A percentile compares a stretch with the other conserved stretches of the same genome.
Evolutionary conservation across 2,329 filamentous ascomycete genomes (phyloP).

Genomic region (Biscogniauxia marginata): DNA sequence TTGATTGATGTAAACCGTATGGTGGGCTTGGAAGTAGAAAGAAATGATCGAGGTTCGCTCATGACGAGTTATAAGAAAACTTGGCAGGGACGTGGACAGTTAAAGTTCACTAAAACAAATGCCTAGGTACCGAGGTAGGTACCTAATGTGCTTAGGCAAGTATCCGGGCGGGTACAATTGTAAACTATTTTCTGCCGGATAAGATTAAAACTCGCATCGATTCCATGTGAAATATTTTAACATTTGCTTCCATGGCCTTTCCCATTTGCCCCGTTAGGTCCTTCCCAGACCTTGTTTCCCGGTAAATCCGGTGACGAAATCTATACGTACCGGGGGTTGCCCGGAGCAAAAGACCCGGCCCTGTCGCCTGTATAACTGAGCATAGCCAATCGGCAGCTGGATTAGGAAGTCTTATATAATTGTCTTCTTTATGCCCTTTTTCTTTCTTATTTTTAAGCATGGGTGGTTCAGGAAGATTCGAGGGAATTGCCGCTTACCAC

Average conservation of each 20-base stretch:
- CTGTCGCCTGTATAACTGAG: not conserved
- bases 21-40: no score
- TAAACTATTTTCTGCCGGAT: no score
- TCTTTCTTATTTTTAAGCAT: not conserved
- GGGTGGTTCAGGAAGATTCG: not conserved
- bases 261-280: not conserved
- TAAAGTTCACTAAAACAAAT: not conserved
- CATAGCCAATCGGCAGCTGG: conserved; percentile 8
- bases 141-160: no score
- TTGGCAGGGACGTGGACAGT: conserved; percentile 15
- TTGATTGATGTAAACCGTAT: no score
- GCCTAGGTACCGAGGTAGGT: conserved; percentile 6
- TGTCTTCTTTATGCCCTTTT: conserved; percentile 12
- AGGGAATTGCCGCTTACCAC: not conserved
- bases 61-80: conserved; percentile 22
- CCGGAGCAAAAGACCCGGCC: conserved; percentile 16
- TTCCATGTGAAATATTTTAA: no score
- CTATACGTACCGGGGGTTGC: conserved; percentile 2
- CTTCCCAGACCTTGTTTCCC: not conserved
- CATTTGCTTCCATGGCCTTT: not conserved
- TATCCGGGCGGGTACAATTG: no score
- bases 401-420: not conserved
- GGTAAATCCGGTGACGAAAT: conserved; percentile 14
- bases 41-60: no score
- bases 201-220: no score